Evolutionary conservation across 1,139 yeast genomes (phyloP), one percentile per base, ranked within the genome.

Genomic region (Pichia sp.): DNA sequence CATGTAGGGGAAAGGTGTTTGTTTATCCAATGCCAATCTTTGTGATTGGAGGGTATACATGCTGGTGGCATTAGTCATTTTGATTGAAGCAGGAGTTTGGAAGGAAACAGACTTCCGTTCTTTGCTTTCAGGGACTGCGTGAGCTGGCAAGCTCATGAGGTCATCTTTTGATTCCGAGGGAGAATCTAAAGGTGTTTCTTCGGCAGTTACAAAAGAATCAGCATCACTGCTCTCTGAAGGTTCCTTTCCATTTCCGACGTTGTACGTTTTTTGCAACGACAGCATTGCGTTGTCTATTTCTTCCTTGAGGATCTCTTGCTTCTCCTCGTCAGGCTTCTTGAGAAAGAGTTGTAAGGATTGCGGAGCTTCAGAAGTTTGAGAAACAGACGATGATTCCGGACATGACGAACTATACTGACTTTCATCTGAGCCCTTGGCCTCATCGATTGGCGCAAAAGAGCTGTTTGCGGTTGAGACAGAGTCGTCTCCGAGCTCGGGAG

Each of bases 241-340:
- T 6, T 15, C n/a, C 41, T 36, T 36, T 7, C n/a, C 41, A n/a
- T 36, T 36, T 36, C 16, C 16, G n/a, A 23, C 3, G 29, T 40
- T 7, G n/a, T 26, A 8, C 30, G 15, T 11, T 31, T 45, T 45
- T 19, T 47, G 49, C 16, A 52, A 23, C 4, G 50, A 29, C 8
- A 38, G 13, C 57, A 55, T 55, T 31, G 49, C 57, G n/a, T 40
- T 23, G 29, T 55, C 51, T 11, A 55, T 47, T 31, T 55, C 54
- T 8, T 45, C 15, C 42, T 45, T 30, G 15, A 55, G 26, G 10
- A 55, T 46, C 48, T 52, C 49, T 23, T 55, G 55, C 15, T 43
- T 49, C 23, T 52, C 52, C 3, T 38, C 43, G 8, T 23, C 16
- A 1, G 48, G 29, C 30, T 44, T 55, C 13, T 41, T 41, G 4